Evolutionary conservation across 2,329 filamentous ascomycete genomes (phyloP).

Genomic region (Botrytis porri): DNA sequence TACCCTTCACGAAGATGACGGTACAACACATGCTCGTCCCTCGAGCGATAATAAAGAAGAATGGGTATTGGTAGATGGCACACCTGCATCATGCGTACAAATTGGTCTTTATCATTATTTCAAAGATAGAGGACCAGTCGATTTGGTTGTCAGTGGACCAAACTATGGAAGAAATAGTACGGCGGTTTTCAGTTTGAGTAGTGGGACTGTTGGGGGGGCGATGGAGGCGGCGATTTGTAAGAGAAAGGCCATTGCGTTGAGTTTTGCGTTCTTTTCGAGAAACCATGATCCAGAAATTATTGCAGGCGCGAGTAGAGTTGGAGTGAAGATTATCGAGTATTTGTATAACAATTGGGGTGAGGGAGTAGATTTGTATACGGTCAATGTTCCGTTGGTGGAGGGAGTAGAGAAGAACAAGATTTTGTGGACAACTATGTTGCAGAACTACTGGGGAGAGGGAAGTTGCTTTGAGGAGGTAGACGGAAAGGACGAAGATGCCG

Average conservation of each 20-base stretch:
- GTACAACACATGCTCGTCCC: conserved; percentile 62
- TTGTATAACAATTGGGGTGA: conserved; percentile 72
- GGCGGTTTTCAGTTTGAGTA: conserved; percentile 73
- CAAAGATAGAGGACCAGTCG: conserved; percentile 65
- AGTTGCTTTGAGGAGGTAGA: conserved; percentile 84
- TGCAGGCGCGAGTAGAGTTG: conserved; percentile 69
- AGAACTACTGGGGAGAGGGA: conserved; percentile 85
- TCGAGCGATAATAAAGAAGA: conserved; percentile 59
- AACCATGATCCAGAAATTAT: conserved; percentile 80
- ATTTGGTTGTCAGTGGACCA: conserved; percentile 75
- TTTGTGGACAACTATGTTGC: conserved; percentile 80
- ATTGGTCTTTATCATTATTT: conserved; percentile 82
- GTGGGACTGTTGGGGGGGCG: conserved; percentile 73
- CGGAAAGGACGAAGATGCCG: conserved; percentile 59
- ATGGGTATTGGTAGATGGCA: conserved; percentile 79
- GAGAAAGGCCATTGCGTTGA: conserved; percentile 72
- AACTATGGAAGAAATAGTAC: conserved; percentile 85
- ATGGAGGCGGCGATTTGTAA: conserved; percentile 73
- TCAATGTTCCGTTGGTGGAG: conserved; percentile 85
- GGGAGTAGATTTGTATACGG: conserved; percentile 77
- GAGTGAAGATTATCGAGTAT: conserved; percentile 74
- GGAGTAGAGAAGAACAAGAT: conserved; percentile 70
- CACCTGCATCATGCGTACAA: conserved; percentile 76
- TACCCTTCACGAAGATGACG: conserved; percentile 60
- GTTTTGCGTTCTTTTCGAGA: conserved; percentile 83